Evolutionary conservation across 805 yeast species (phyloP).

Genomic region (Metschnikowia proteae): DNA sequence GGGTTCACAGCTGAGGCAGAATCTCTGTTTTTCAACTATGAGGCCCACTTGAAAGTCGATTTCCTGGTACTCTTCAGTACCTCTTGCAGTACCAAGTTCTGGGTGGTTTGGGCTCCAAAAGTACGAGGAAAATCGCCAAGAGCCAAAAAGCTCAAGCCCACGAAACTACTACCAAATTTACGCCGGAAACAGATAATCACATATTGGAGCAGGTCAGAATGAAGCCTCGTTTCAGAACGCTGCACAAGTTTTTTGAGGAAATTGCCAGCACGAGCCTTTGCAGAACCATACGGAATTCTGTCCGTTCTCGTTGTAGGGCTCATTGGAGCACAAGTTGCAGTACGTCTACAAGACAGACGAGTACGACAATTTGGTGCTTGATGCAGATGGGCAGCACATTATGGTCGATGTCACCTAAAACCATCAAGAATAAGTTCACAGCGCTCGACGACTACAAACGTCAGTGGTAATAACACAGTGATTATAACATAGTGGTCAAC

Average conservation of each 20-base stretch:
- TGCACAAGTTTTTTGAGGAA: slow-evolving; percentile 62
- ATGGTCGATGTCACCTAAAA: slow-evolving; percentile 23
- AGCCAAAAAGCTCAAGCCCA: slow-evolving; percentile 9
- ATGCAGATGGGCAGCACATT: slow-evolving; percentile 28
- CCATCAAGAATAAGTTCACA: slow-evolving; percentile 55
- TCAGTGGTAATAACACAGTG: too few species aligned
- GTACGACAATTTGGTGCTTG: slow-evolving; percentile 28
- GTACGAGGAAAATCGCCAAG: slow-evolving; percentile 1
- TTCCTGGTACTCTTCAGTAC: slow-evolving; percentile 6
- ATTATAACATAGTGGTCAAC: too few species aligned
- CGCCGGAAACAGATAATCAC: slow-evolving; percentile 59
- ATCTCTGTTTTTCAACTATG: too few species aligned
- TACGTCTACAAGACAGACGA: slow-evolving; percentile 31
- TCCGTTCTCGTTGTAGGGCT: slow-evolving; percentile 51
- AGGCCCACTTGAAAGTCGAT: too few species aligned
- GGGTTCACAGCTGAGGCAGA: too few species aligned
- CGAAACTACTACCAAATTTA: slow-evolving; percentile 44
- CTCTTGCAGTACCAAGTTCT: slow-evolving; percentile 7
- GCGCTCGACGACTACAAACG: slow-evolving; percentile 68
- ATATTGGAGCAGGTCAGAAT: slow-evolving; percentile 65
- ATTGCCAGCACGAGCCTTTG: slow-evolving; percentile 50
- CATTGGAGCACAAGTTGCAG: slow-evolving; percentile 32
- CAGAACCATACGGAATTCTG: slow-evolving; percentile 72
- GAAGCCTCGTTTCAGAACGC: slow-evolving; percentile 63
- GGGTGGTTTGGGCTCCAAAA: background rate